These are phyloP conservation scores for Thielaviopsis musarum DNA, from an alignment of 2,329 filamentous ascomycete species.

Conservation along the genomic window DNA sequence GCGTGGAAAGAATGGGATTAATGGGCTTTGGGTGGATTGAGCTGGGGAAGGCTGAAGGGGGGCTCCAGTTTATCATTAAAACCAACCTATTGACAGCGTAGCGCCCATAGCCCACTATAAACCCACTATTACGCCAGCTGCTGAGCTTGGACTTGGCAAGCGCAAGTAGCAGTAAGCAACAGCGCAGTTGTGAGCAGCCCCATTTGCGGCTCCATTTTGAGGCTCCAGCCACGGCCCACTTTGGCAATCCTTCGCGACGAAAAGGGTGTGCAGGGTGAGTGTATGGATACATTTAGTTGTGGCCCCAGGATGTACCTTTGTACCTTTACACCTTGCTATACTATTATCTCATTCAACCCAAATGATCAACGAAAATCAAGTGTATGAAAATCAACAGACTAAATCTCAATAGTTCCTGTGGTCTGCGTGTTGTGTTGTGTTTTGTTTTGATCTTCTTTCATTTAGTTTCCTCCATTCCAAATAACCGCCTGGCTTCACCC, in stretches of 20 bases:
- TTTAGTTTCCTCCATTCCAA: neutral
- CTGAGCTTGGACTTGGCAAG: neutral
- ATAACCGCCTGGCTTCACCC: too few species aligned
- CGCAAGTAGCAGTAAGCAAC: neutral
- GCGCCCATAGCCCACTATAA: neutral
- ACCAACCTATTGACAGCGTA: neutral
- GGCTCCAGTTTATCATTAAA: too few species aligned
- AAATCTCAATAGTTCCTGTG: neutral
- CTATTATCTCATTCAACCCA: neutral
- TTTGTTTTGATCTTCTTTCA: neutral
- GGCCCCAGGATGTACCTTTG: neutral
- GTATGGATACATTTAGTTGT: neutral
- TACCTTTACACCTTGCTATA: neutral
- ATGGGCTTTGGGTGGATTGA: too few species aligned
- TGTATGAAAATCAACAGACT: neutral
- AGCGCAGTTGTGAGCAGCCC: neutral
- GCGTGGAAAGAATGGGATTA: too few species aligned
- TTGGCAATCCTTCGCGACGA: slow-evolving; percentile 6
- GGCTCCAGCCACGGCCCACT: slow-evolving; percentile 11
- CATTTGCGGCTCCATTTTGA: slow-evolving; percentile 9
- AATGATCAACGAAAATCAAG: neutral
- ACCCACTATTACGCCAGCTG: neutral
- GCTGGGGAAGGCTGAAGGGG: too few species aligned
- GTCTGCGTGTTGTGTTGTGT: neutral
- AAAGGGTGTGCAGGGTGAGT: neutral